Percentiles rank a stretch among this genome's conserved stretches.
These are phyloP conservation scores for Escovopsis sp. DNA, from an alignment of 2,329 filamentous ascomycete genomes.

Conservation along the genomic window DNA sequence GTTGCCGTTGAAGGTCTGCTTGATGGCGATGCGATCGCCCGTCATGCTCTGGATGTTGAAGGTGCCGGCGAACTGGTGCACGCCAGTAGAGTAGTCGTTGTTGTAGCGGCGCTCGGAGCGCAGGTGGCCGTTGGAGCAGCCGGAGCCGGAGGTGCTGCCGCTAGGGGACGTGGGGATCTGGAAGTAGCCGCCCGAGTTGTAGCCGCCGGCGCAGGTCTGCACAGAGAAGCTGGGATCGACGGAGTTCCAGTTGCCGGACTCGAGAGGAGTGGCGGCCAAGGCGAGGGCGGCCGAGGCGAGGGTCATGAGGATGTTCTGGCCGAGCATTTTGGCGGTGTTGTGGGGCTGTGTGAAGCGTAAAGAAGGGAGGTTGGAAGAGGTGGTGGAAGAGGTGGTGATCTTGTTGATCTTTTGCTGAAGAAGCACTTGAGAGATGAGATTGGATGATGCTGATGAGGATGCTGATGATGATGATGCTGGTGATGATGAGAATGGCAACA, in stretches of 20 bases:
- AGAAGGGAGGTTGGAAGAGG: too few species aligned
- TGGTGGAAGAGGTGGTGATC: too few species aligned
- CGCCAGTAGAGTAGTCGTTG: constrained; percentile 9
- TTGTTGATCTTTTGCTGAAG: too few species aligned
- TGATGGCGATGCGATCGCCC: constrained; percentile 11
- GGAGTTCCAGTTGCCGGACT: constrained; percentile 7
- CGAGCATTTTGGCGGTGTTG: constrained; percentile 2
- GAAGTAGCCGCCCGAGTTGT: constrained; percentile 8
- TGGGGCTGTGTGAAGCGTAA: too few species aligned
- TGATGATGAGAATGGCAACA: too few species aligned
- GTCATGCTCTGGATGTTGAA: constrained; percentile 12
- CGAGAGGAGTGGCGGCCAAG: constrained; percentile 7
- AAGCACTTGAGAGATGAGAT: too few species aligned
- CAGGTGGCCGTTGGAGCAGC: constrained; percentile 11
- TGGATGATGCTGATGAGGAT: too few species aligned
- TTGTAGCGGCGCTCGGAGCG: constrained; percentile 11
- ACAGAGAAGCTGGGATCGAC: constrained; percentile 2
- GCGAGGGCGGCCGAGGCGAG: constrained; percentile 5
- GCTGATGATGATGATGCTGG: too few species aligned
- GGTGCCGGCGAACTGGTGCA: constrained; percentile 11
- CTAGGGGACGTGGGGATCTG: constrained; percentile 8
- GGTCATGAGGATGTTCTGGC: constrained; percentile 5
- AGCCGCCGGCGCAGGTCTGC: constrained; percentile 9
- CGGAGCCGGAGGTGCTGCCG: constrained; percentile 8
- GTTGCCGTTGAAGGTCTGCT: constrained; percentile 13